Base-by-base conservation (phyloP, 345 rosid species). In the Rubroshorea leprosula region DNA sequence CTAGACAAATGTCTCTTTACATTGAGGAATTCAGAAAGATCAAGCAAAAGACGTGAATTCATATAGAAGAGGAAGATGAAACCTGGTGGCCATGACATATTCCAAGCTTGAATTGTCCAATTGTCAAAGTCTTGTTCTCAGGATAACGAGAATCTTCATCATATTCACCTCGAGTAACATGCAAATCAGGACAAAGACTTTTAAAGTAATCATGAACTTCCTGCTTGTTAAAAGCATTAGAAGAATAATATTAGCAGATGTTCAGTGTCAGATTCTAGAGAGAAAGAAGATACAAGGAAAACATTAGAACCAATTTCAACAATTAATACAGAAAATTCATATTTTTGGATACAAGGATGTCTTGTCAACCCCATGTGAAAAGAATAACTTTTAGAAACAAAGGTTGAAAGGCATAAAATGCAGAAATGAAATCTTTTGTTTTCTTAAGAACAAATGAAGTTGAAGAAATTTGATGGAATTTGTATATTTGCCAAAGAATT, bases 51-150 rank as follows among this genome's bases (percentile, higher is more conserved):
- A 25, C 25, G 4, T 12, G 31, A 31, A 23, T 26, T 29, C 14
- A 12, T 0, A 1, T 12, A 38, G 24, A 27, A 17, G 8, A 31
- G 57, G 47, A 58, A 22, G 46, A 71, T 48, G 52, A 54, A 64
- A 89, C 98, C 98, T 91, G 96, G 71, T 89, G 98, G 44, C 96
- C 98, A 13, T 91, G 98, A 74, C 96, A 91, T 1, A 91, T 60
- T 47, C 98, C 98, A 38, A 91, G 70, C 82, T 89, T 91, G 79
- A 88, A 91, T 62, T 91, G 98, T 8, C 98, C 98, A 51, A 91
- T 89, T 13, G 95, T 91, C 60, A 91, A 69, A 51, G 81, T 88
- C 62, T 88, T 86, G 58, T 76, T 84, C 81, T 91, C 98, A 1
- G 96, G 95, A 66, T 88, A 91, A 23, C 81, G 74, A 5, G 79